Percentiles rank a stretch among this genome's conserved stretches.
These are phyloP conservation scores for Teunomyces pallodes DNA, from an alignment of 805 yeast genomes.

Conservation along the genomic window DNA sequence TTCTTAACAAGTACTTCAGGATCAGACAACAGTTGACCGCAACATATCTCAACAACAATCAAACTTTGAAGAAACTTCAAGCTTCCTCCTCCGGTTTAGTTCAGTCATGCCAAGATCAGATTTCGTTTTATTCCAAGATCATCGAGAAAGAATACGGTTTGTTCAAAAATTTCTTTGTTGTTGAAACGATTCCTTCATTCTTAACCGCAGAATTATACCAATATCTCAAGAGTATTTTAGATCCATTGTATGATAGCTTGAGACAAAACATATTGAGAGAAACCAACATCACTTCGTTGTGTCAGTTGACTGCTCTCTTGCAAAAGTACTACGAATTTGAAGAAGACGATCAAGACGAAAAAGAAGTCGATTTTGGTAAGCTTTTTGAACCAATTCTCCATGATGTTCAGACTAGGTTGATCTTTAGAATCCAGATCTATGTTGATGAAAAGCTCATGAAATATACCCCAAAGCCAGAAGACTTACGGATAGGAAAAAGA, in stretches of 20 bases:
- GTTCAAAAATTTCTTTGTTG: conserved; percentile 52
- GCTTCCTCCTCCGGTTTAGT: conserved; percentile 36
- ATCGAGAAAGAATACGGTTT: conserved; percentile 60
- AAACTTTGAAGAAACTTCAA: neutral
- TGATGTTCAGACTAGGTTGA: conserved; percentile 76
- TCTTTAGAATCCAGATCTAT: conserved; percentile 72
- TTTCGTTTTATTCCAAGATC: conserved; percentile 58
- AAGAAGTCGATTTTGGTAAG: conserved; percentile 47
- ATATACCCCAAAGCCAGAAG: conserved; percentile 66
- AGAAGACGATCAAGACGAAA: conserved; percentile 29
- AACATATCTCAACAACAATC: conserved; percentile 33
- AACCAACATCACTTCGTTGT: conserved; percentile 59
- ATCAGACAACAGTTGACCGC: conserved; percentile 51
- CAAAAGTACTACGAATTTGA: conserved; percentile 68
- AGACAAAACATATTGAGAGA: conserved; percentile 71
- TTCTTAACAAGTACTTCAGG: conserved; percentile 60
- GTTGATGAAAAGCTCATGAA: conserved; percentile 66
- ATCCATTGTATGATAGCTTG: conserved; percentile 72
- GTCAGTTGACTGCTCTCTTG: conserved; percentile 71
- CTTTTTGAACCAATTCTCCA: conserved; percentile 69
- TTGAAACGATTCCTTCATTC: conserved; percentile 6
- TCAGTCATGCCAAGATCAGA: conserved; percentile 58
- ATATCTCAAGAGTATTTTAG: conserved; percentile 66
- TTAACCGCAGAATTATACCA: conserved; percentile 39
- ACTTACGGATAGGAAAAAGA: conserved; percentile 54